A percentile compares a stretch with the other conserved stretches of the same genome.
phyloP scores from a whole-genome alignment of 2,329 filamentous ascomycete species.

The Lasiodiplodia sp. region DNA sequence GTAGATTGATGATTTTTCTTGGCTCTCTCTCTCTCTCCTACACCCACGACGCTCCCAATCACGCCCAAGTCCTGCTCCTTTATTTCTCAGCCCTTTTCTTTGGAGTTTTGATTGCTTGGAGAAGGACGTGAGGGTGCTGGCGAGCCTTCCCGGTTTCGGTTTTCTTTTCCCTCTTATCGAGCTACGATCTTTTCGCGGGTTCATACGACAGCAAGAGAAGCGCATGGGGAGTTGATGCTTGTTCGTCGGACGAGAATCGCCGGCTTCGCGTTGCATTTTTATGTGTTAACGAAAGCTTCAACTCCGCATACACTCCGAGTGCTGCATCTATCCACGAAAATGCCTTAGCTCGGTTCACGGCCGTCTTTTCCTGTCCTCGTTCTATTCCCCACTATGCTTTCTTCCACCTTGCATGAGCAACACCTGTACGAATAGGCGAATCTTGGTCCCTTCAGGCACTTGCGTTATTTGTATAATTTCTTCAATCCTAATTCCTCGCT shows the following conservation, averaged over 20 bases:
- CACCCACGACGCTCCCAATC: constrained; percentile 31
- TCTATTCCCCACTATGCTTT: constrained; percentile 19
- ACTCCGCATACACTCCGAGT: not conserved
- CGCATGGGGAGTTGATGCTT: not conserved
- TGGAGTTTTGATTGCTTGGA: constrained; percentile 17
- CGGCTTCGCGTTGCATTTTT: not conserved
- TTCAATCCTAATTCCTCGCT: constrained; percentile 30
- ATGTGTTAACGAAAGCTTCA: not conserved
- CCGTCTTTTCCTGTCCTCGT: constrained; percentile 9
- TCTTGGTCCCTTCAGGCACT: constrained; percentile 18
- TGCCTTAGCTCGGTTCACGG: not conserved
- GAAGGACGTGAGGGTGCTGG: constrained; percentile 1
- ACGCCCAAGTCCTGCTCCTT: constrained; percentile 5
- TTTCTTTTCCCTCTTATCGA: not conserved
- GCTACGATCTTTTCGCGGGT: not conserved
- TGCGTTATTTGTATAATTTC: constrained; percentile 28
- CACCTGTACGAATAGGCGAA: constrained; percentile 27
- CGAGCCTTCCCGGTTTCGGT: constrained; percentile 22
- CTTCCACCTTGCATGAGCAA: constrained; percentile 17
- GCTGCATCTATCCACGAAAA: not conserved
- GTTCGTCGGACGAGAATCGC: not conserved
- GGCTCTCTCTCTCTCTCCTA: constrained; percentile 29
- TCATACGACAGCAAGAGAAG: not conserved
- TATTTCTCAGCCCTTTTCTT: not conserved
- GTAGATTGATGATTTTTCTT: constrained; percentile 75